phyloP scores from a whole-genome alignment of 768 basidiomycete genomes.

The Russula emetica region DNA sequence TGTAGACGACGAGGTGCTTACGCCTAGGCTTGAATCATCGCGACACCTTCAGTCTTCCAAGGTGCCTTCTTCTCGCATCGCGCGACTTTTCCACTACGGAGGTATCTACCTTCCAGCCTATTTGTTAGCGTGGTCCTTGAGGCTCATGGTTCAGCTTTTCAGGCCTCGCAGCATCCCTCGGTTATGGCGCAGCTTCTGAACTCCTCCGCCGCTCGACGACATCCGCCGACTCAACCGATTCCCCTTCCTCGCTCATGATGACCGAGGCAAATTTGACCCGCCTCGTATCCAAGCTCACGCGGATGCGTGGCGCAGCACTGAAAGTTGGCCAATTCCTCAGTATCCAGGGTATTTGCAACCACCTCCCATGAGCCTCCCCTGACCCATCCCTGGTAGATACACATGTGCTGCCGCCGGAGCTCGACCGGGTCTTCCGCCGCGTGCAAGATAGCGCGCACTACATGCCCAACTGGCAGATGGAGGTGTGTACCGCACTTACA shows the following conservation, averaged over 20 bases:
- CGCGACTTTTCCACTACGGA: slow-evolving; percentile 91
- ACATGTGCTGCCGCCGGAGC: slow-evolving; percentile 77
- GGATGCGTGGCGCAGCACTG: slow-evolving; percentile 94
- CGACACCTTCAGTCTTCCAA: slow-evolving; percentile 71
- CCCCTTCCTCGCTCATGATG: slow-evolving; percentile 62
- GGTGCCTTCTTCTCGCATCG: slow-evolving; percentile 87
- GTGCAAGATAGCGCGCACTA: slow-evolving; percentile 97
- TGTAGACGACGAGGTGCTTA: slow-evolving; percentile 13
- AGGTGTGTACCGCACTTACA: slow-evolving; percentile 46
- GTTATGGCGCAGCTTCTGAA: slow-evolving; percentile 43
- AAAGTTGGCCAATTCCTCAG: slow-evolving; percentile 97
- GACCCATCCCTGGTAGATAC: slow-evolving; percentile 54
- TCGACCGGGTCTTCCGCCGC: slow-evolving; percentile 82
- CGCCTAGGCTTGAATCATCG: slow-evolving; percentile 12
- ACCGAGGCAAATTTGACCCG: slow-evolving; percentile 88
- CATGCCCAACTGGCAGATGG: slow-evolving; percentile 99
- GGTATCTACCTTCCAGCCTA: slow-evolving; percentile 42
- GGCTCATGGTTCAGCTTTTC: not conserved
- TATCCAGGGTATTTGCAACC: slow-evolving; percentile 65
- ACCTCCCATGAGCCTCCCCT: not conserved
- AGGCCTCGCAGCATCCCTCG: no score
- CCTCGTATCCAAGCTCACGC: slow-evolving; percentile 85
- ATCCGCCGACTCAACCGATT: slow-evolving; percentile 26
- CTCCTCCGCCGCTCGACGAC: slow-evolving; percentile 61
- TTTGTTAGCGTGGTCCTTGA: not conserved